phyloP scores from a whole-genome alignment of 2,329 filamentous ascomycete genomes.

The Cercospora sp. region DNA sequence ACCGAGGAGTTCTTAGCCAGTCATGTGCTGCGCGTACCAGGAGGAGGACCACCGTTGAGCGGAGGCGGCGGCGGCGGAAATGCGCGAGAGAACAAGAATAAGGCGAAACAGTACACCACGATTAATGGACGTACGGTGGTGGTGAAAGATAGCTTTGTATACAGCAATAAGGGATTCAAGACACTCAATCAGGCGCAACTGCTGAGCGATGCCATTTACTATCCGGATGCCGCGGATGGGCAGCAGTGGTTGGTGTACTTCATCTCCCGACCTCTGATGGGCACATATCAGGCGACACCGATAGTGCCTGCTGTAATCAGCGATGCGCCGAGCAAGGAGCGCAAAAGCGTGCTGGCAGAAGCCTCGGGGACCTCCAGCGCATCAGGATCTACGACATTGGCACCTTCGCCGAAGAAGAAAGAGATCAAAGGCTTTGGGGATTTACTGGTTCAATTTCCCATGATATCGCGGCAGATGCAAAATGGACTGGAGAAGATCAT shows the following conservation, averaged over 20 bases:
- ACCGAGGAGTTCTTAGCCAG: slow-evolving; percentile 95
- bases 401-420: slow-evolving; percentile 69
- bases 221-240: slow-evolving; percentile 82
- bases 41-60: slow-evolving; percentile 46
- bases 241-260: slow-evolving; percentile 97
- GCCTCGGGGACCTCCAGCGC: slow-evolving; percentile 30
- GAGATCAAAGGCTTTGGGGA: slow-evolving; percentile 90
- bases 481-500: slow-evolving; percentile 85
- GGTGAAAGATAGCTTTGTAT: slow-evolving; percentile 88
- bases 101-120: slow-evolving; percentile 91
- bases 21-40: slow-evolving; percentile 87
- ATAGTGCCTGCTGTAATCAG: slow-evolving; percentile 63
- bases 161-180: slow-evolving; percentile 99
- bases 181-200: slow-evolving; percentile 85
- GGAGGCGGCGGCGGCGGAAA: slow-evolving; percentile 54
- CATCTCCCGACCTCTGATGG: slow-evolving; percentile 85
- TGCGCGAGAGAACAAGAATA: slow-evolving; percentile 82
- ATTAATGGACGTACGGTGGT: slow-evolving; percentile 91
- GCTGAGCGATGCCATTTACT: slow-evolving; percentile 80
- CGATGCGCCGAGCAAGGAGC: slow-evolving; percentile 38
- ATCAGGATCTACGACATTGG: slow-evolving; percentile 26
- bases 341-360: slow-evolving; percentile 35
- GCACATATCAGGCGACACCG: slow-evolving; percentile 73
- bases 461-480: slow-evolving; percentile 96
- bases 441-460: slow-evolving; percentile 84